Percentiles rank a stretch among this genome's conserved stretches.
Conservation (phyloP, 140 eudicot species). For the Cichorium intybus region DNA sequence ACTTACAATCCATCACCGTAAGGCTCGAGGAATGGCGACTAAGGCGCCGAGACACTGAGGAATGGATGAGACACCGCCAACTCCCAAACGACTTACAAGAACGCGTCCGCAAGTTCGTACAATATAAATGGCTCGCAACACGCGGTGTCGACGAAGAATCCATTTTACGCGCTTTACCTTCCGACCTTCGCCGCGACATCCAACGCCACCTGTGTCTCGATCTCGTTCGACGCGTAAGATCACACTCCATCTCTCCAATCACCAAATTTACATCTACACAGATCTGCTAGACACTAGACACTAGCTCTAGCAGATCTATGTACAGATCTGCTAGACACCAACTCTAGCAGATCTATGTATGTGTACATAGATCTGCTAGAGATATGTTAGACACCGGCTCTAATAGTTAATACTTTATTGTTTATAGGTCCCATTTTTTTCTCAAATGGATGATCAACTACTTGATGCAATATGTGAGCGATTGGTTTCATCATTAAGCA, state of each 20-base stretch:
- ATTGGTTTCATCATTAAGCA: conserved; percentile 67
- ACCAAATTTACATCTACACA: too few species aligned
- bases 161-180: conserved; percentile 65
- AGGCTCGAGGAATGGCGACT: conserved; percentile 98
- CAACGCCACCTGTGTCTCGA: conserved; percentile 84
- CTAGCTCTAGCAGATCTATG: too few species aligned
- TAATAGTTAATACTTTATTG: background rate
- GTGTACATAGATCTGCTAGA: too few species aligned
- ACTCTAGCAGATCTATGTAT: too few species aligned
- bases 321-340: too few species aligned
- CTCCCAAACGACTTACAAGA: conserved; percentile 61
- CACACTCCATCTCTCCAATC: background rate
- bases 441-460: conserved; percentile 83
- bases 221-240: conserved; percentile 93
- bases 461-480: conserved; percentile 92
- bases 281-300: too few species aligned
- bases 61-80: conserved; percentile 95
- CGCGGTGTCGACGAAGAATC: conserved; percentile 92
- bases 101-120: conserved; percentile 79
- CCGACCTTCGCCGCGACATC: conserved; percentile 80
- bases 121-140: conserved; percentile 87
- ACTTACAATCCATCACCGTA: conserved; percentile 79
- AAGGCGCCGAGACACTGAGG: conserved; percentile 81
- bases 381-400: too few species aligned
- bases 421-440: conserved; percentile 85